Percentiles rank a stretch among this genome's conserved stretches.
Evolutionary conservation across 2,329 filamentous ascomycete genomes (phyloP).

Genomic region (Onygenales sp.): DNA sequence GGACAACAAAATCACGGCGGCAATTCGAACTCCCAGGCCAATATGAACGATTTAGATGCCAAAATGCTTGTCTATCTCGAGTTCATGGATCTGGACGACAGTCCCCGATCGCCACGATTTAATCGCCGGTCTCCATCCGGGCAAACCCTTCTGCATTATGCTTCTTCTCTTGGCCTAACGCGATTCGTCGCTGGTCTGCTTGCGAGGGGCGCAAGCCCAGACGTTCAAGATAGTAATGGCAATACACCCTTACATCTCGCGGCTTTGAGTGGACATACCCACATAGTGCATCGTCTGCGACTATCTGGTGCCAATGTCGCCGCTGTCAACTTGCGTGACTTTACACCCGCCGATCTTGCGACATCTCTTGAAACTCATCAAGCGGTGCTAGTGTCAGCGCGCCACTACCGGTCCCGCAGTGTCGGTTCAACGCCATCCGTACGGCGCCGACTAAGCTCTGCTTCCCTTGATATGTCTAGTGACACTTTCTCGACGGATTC

Average conservation of each 20-base stretch:
- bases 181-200: conserved; percentile 69
- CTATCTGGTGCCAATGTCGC: conserved; percentile 63
- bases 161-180: conserved; percentile 63
- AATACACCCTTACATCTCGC: conserved; percentile 78
- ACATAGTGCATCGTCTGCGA: conserved; percentile 68
- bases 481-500: conserved; percentile 44
- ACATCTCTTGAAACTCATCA: conserved; percentile 55
- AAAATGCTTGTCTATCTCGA: conserved; percentile 67
- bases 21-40: conserved; percentile 28
- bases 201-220: conserved; percentile 66
- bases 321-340: conserved; percentile 59
- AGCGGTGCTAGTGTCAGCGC: conserved; percentile 52
- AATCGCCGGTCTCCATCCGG: conserved; percentile 55
- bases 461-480: conserved; percentile 59
- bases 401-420: conserved; percentile 58
- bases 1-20: conserved; percentile 37
- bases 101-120: conserved; percentile 55
- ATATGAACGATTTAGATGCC: conserved; percentile 50
- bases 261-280: conserved; percentile 62
- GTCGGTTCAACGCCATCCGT: conserved; percentile 45
- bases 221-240: conserved; percentile 65
- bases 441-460: conserved; percentile 43
- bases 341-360: conserved; percentile 62
- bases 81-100: conserved; percentile 68
- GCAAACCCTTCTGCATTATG: conserved; percentile 76